Evolutionary conservation across 805 yeast genomes (phyloP).

Genomic region (Yarrowia divulgata): DNA sequence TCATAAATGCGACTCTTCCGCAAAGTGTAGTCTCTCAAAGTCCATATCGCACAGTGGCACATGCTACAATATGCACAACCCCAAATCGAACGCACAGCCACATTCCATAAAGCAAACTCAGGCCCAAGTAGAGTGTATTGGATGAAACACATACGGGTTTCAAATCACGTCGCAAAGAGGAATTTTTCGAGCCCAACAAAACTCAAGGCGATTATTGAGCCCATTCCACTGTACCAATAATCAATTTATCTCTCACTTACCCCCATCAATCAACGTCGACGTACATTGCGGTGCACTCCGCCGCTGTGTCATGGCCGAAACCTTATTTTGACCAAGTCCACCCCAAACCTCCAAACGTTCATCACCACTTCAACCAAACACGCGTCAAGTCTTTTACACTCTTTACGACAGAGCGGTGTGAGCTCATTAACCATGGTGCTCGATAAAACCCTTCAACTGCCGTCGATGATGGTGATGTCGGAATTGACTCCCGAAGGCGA

Average conservation of each 20-base stretch:
- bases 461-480: conserved; percentile 23
- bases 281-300: background rate
- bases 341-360: background rate
- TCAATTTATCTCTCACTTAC: background rate
- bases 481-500: conserved; percentile 47
- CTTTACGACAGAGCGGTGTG: background rate
- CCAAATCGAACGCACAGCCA: background rate
- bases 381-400: background rate
- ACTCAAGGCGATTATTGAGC: too few relatives aligned
- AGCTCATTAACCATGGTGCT: conserved; percentile 5
- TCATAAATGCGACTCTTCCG: too few relatives aligned
- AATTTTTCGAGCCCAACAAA: too few relatives aligned
- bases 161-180: background rate
- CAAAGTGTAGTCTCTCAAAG: too few relatives aligned
- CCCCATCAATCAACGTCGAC: background rate
- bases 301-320: background rate
- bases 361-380: background rate
- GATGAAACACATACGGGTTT: background rate
- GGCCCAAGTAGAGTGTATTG: too few relatives aligned
- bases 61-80: too few relatives aligned
- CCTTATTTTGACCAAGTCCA: background rate
- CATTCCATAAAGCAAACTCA: conserved; percentile 1
- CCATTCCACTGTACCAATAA: too few relatives aligned
- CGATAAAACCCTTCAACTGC: conserved; percentile 34
- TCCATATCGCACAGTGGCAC: too few relatives aligned